These are phyloP conservation scores for Ramaria sp. DNA, from an alignment of 768 basidiomycete genomes.

Conservation along the genomic window DNA sequence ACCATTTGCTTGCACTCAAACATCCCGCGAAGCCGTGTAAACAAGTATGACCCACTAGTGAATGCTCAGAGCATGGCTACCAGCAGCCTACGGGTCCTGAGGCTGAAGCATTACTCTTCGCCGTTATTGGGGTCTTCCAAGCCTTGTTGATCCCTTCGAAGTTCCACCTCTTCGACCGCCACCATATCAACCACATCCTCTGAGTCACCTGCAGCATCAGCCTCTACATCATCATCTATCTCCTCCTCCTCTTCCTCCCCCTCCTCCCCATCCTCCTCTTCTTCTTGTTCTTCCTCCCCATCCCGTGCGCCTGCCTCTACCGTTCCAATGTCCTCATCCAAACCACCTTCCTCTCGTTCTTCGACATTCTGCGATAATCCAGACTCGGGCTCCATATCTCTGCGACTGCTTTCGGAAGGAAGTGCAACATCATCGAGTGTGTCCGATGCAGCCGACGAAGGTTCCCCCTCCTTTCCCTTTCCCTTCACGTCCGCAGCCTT, in stretches of 20 bases:
- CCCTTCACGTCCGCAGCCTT: background rate
- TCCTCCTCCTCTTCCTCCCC: background rate
- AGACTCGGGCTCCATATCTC: background rate
- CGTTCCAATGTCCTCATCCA: background rate
- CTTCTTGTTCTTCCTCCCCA: slow-evolving; percentile 4
- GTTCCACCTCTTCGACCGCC: background rate
- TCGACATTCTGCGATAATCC: background rate
- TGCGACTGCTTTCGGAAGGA: background rate
- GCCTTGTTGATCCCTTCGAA: background rate
- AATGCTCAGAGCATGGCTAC: too few species aligned
- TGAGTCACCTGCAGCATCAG: background rate
- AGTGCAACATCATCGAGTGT: background rate
- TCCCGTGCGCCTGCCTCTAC: slow-evolving; percentile 3
- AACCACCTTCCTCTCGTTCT: background rate
- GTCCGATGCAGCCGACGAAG: background rate
- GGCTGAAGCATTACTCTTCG: too few species aligned
- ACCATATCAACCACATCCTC: slow-evolving; percentile 2
- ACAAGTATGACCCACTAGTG: too few species aligned
- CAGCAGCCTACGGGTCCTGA: too few species aligned
- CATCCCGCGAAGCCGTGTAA: too few species aligned
- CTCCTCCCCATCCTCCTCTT: background rate
- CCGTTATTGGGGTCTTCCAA: background rate
- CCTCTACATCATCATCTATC: background rate
- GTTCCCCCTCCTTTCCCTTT: slow-evolving; percentile 4
- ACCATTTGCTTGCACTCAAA: too few species aligned